These are phyloP conservation scores for Hypomyces rosellus DNA, from an alignment of 2,329 filamentous ascomycete species.

Conservation along the genomic window DNA sequence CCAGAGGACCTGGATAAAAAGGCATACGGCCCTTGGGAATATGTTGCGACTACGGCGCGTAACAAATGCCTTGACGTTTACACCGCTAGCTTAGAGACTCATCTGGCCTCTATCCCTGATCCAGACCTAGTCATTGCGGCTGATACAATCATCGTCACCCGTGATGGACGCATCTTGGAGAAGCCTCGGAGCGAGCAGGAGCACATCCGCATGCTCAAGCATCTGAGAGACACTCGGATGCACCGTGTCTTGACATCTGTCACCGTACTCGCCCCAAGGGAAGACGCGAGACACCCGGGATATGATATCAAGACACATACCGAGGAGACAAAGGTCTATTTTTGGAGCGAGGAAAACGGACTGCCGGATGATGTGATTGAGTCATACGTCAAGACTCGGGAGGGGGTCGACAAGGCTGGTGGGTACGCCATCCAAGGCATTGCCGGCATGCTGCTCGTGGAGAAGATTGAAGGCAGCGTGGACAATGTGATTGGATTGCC, in stretches of 20 bases:
- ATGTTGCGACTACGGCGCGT: slow-evolving; percentile 80
- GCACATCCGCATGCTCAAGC: slow-evolving; percentile 77
- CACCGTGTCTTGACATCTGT: slow-evolving; percentile 87
- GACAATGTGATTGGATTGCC: slow-evolving; percentile 95
- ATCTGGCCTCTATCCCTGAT: slow-evolving; percentile 49
- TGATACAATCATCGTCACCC: slow-evolving; percentile 81
- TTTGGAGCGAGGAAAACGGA: slow-evolving; percentile 58
- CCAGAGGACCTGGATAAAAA: slow-evolving; percentile 81
- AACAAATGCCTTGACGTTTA: slow-evolving; percentile 77
- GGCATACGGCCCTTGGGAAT: slow-evolving; percentile 72
- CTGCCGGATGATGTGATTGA: slow-evolving; percentile 74
- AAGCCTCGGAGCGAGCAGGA: slow-evolving; percentile 79
- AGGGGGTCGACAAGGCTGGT: slow-evolving; percentile 93
- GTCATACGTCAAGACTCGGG: slow-evolving; percentile 72
- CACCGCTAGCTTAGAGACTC: slow-evolving; percentile 36
- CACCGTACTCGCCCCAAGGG: slow-evolving; percentile 73
- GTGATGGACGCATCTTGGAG: slow-evolving; percentile 73
- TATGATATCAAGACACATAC: slow-evolving; percentile 77
- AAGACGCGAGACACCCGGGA: slow-evolving; percentile 74
- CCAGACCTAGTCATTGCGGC: slow-evolving; percentile 82
- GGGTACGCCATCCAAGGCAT: slow-evolving; percentile 92
- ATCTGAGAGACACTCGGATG: slow-evolving; percentile 65
- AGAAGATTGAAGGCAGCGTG: slow-evolving; percentile 80
- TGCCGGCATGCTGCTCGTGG: slow-evolving; percentile 78
- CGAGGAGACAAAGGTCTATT: slow-evolving; percentile 88